Base-by-base conservation (phyloP, 345 rosid species). In the Laguncularia racemosa region DNA sequence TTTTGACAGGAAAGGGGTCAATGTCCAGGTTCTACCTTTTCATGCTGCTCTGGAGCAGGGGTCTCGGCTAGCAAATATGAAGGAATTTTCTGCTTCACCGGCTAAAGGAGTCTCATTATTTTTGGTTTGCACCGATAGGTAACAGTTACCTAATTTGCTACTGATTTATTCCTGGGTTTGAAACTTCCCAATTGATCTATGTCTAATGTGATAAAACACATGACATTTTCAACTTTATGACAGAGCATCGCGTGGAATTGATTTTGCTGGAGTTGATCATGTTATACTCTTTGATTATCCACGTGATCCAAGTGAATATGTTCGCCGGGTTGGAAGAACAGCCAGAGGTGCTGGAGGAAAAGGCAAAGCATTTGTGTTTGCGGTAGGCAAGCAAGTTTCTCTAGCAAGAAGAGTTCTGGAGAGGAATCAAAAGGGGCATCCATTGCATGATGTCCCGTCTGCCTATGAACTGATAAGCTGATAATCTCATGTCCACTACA, bases 91-190 rank as follows among this genome's bases (percentile, higher is more conserved):
- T 52, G 67, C 68, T 33, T 67, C 79, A 71, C 72, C 33, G 16
- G 59, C 80, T 0, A 67, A 74, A 63, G 79, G 65, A 17, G 74
- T 62, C 55, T 78, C 84, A 20, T 55, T 79, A 46, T 84, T 84
- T 76, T 70, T 92, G 77, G 84, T 92, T 71, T 89, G 91, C 77
- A 89, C 91, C 2, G 89, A 92, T 58, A 86, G 96, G 96, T 88
- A 78, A 44, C 26, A 55, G 49, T 58, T 9, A 16, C 48, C 28
- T 28, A 59, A 45, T 33, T 33, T 33, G 9, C 40, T 33, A 33
- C 7, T 33, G 40, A 33, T 6, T 6, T 33, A 6, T 33, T 33
- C 40, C 11, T 10, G 7, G 40, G 11, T 4, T 33, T 33, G 40
- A 33, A 33, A 33, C 9, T 4, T 33, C 40, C 40, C 1, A 10